phyloP scores from a whole-genome alignment of 2,329 filamentous ascomycete genomes.

The Fusarium subglutinans region DNA sequence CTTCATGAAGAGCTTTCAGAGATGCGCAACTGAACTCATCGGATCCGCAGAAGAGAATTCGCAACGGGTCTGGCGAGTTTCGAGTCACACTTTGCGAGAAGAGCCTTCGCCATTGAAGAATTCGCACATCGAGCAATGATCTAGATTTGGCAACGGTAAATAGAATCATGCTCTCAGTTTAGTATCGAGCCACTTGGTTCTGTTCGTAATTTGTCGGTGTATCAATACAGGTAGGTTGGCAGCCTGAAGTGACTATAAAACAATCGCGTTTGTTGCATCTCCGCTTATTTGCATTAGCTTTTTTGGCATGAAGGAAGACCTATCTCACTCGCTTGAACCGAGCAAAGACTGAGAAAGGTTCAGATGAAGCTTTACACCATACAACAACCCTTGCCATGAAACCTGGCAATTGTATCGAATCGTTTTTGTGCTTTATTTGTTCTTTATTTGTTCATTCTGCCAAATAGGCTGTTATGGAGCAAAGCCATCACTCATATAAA shows the following conservation, averaged over 20 bases:
- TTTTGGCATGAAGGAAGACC: not conserved
- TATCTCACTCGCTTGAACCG: not conserved
- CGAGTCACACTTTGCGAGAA: conserved; percentile 28
- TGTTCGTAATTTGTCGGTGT: not conserved
- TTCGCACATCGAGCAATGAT: conserved; percentile 8
- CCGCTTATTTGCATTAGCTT: conserved; percentile 46
- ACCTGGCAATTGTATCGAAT: not conserved
- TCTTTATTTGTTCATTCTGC: not conserved
- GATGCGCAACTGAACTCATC: conserved; percentile 89
- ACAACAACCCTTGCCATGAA: not conserved
- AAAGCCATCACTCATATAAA: not conserved
- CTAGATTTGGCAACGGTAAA: conserved; percentile 11
- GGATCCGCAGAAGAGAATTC: conserved; percentile 93
- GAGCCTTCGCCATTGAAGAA: conserved; percentile 18
- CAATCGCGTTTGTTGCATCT: conserved; percentile 48
- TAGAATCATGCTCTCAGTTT: conserved; percentile 28
- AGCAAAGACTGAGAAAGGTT: not conserved
- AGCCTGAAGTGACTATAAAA: not conserved
- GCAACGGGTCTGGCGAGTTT: conserved; percentile 66
- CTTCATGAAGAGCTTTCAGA: conserved; percentile 72
- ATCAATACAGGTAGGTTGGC: not conserved
- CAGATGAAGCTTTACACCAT: not conserved
- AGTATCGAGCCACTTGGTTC: not conserved
- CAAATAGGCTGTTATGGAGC: not conserved
- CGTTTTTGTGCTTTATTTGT: not conserved